phyloP scores from a whole-genome alignment of 2,329 filamentous ascomycete species.

The Malbranchea zuffiana region DNA sequence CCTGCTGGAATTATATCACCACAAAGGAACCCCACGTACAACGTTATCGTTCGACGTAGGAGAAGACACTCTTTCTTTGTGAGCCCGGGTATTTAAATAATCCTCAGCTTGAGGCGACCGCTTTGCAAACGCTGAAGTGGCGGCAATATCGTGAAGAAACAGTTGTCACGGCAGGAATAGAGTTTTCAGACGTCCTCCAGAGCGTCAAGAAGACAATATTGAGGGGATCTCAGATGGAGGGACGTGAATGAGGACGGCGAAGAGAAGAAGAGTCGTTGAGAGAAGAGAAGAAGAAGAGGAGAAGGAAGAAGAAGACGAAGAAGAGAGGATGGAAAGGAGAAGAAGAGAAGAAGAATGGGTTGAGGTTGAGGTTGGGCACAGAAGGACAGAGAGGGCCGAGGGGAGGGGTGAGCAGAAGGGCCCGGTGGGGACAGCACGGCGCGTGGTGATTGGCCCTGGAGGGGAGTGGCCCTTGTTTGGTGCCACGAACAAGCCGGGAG shows the following conservation, averaged over 20 bases:
- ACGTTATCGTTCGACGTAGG: too few species aligned
- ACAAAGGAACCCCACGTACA: too few species aligned
- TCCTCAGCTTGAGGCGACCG: not conserved
- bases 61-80: not conserved
- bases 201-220: too few species aligned
- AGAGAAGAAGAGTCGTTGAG: constrained; percentile 9
- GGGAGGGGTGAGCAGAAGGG: constrained; percentile 9
- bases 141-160: constrained; percentile 12
- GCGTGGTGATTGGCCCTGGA: constrained; percentile 5
- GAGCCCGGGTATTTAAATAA: not conserved
- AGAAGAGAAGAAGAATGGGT: constrained; percentile 20
- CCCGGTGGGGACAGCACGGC: not conserved
- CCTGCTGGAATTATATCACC: too few species aligned
- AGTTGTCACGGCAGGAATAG: not conserved
- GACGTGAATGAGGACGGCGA: constrained; percentile 8
- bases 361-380: constrained; percentile 18
- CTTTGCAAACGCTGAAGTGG: constrained; percentile 10
- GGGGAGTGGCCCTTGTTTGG: constrained; percentile 20
- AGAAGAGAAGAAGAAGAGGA: constrained; percentile 11
- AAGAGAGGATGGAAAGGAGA: constrained; percentile 22
- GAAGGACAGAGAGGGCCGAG: constrained; percentile 12
- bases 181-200: too few species aligned
- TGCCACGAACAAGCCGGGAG: constrained; percentile 34
- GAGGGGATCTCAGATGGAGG: too few species aligned
- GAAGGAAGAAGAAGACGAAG: constrained; percentile 22